phyloP scores from a whole-genome alignment of 2,329 filamentous ascomycete genomes.

The Leptodontidium sp. region DNA sequence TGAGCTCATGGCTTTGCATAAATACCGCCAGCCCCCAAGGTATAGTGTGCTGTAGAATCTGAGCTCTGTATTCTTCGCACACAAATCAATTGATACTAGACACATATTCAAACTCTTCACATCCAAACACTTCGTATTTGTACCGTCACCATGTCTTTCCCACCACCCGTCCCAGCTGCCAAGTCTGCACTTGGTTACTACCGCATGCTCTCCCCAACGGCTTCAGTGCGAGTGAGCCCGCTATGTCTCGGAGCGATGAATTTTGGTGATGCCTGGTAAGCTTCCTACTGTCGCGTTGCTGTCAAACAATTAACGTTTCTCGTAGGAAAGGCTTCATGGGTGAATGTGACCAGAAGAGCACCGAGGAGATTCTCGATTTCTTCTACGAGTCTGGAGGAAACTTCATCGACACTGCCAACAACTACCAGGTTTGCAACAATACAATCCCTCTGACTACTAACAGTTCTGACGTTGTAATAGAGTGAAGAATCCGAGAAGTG shows the following conservation, averaged over 20 bases:
- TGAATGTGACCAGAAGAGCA: conserved; percentile 67
- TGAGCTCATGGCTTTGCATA: conserved; percentile 24
- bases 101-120: neutral
- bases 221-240: conserved; percentile 72
- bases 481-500: conserved; percentile 67
- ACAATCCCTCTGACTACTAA: neutral
- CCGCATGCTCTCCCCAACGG: conserved; percentile 70
- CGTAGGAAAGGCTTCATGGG: conserved; percentile 65
- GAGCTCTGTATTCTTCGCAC: neutral
- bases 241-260: conserved; percentile 72
- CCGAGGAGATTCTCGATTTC: conserved; percentile 63
- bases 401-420: conserved; percentile 74
- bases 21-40: neutral
- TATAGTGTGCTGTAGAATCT: neutral
- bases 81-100: neutral
- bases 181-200: conserved; percentile 70
- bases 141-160: conserved; percentile 36
- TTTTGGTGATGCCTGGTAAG: conserved; percentile 64
- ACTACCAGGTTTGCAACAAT: conserved; percentile 58
- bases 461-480: conserved; percentile 46
- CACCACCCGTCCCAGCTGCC: conserved; percentile 46
- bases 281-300: neutral
- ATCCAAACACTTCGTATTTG: neutral
- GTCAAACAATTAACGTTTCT: neutral
- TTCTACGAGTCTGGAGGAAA: conserved; percentile 68